Conservation (phyloP, 2,329 filamentous ascomycete species). For the Epicoccum nigrum region DNA sequence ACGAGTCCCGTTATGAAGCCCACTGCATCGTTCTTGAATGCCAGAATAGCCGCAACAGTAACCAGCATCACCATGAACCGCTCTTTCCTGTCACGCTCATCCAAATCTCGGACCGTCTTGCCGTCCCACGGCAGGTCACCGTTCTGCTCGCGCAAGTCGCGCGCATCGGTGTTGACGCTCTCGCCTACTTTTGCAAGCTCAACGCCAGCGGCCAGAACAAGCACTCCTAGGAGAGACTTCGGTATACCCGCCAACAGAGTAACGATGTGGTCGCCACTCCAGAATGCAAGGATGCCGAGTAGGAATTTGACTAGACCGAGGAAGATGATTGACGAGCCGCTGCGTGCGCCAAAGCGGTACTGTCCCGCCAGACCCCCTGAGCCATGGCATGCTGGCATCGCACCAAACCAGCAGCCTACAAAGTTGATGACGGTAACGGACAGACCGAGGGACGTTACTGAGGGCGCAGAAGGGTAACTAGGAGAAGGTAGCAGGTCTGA, state of each 20-base stretch:
- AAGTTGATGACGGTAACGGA: slow-evolving; percentile 87
- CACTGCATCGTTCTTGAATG: slow-evolving; percentile 87
- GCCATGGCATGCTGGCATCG: slow-evolving; percentile 95
- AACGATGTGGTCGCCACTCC: slow-evolving; percentile 77
- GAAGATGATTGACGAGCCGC: slow-evolving; percentile 80
- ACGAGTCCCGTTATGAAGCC: slow-evolving; percentile 83
- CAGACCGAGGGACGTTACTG: slow-evolving; percentile 76
- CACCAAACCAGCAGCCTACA: slow-evolving; percentile 85
- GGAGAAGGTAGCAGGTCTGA: slow-evolving; percentile 75
- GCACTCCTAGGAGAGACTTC: slow-evolving; percentile 76
- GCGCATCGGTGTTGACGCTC: slow-evolving; percentile 77
- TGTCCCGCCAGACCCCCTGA: slow-evolving; percentile 90
- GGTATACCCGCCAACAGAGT: slow-evolving; percentile 75
- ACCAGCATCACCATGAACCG: slow-evolving; percentile 91
- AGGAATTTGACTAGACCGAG: slow-evolving; percentile 77
- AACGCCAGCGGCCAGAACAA: slow-evolving; percentile 87
- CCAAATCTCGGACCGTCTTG: slow-evolving; percentile 60
- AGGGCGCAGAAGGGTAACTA: slow-evolving; percentile 62
- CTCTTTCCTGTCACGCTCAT: slow-evolving; percentile 72
- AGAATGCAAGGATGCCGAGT: slow-evolving; percentile 65
- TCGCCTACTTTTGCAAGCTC: slow-evolving; percentile 87
- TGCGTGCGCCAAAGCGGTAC: slow-evolving; percentile 88
- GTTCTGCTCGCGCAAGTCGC: slow-evolving; percentile 57
- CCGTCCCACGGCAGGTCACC: slow-evolving; percentile 34
- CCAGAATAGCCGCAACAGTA: slow-evolving; percentile 80